Evolutionary conservation across 73 alveolate species (phyloP).

Genomic region (Tetrahymena thermophila): DNA sequence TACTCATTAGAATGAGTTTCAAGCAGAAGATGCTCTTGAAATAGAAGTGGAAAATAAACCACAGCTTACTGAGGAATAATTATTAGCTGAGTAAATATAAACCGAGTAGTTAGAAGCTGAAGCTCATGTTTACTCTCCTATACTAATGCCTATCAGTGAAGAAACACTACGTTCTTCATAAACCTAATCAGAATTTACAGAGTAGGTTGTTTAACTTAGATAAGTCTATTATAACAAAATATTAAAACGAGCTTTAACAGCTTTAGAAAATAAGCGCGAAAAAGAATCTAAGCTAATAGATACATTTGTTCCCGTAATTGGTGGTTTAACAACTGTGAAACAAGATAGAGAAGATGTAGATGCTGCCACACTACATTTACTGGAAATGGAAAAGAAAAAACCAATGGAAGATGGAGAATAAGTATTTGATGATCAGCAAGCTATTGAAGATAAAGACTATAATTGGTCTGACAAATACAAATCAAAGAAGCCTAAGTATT

Average conservation of each 20-base stretch:
- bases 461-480: conserved; percentile 81
- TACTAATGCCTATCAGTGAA: conserved; percentile 11
- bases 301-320: conserved; percentile 6
- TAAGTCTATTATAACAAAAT: conserved; percentile 6
- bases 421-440: conserved; percentile 30
- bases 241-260: not conserved
- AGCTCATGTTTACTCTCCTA: not conserved
- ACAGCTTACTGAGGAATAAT: not conserved
- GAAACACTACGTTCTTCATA: conserved; percentile 17
- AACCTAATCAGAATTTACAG: not conserved
- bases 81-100: conserved; percentile 14
- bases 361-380: conserved; percentile 28
- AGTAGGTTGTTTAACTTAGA: conserved; percentile 7
- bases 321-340: conserved; percentile 4
- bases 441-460: conserved; percentile 38
- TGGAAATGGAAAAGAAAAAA: conserved; percentile 41
- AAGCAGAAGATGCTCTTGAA: conserved; percentile 53
- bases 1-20: conserved; percentile 25
- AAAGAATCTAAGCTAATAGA: conserved; percentile 12
- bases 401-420: conserved; percentile 44
- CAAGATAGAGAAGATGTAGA: conserved; percentile 42
- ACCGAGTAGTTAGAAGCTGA: not conserved
- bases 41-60: conserved; percentile 29
- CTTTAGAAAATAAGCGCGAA: conserved; percentile 20
- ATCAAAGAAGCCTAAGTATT: conserved; percentile 90